Conservation (phyloP, 2,329 filamentous ascomycete genomes). For the Reticulascus tulasneorum region DNA sequence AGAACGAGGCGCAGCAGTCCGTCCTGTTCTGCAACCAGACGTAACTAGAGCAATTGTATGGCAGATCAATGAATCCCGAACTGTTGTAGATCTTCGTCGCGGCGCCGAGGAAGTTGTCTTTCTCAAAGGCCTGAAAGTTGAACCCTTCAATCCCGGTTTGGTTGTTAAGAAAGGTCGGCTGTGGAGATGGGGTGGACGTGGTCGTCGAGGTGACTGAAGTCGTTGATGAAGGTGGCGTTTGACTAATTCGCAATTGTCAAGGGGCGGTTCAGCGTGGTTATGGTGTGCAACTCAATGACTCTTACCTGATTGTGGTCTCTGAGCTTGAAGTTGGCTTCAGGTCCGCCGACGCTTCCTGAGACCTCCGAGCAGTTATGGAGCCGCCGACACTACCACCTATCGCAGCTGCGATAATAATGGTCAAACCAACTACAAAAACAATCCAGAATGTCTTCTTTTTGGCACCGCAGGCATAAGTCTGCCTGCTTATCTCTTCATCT, state of each 20-base stretch:
- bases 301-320: too few species aligned
- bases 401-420: too few species aligned
- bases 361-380: background rate
- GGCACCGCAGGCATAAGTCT: too few species aligned
- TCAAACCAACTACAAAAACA: too few species aligned
- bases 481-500: background rate
- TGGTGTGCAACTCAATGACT: too few species aligned
- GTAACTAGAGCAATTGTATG: constrained; percentile 17
- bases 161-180: constrained; percentile 19
- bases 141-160: constrained; percentile 15
- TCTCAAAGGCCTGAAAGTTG: constrained; percentile 28
- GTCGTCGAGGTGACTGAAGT: constrained; percentile 4
- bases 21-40: constrained; percentile 17
- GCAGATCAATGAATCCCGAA: constrained; percentile 19
- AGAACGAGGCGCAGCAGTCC: constrained; percentile 20
- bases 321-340: background rate
- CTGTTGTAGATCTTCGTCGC: constrained; percentile 18
- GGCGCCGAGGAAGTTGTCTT: constrained; percentile 18
- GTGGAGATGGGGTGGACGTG: too few species aligned
- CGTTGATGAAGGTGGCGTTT: background rate
- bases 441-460: too few species aligned
- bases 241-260: background rate
- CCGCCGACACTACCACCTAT: too few species aligned
- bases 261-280: too few species aligned
- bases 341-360: background rate